Conservation (phyloP, 2,329 filamentous ascomycete genomes). For the Pleochaeta shiraiana region DNA sequence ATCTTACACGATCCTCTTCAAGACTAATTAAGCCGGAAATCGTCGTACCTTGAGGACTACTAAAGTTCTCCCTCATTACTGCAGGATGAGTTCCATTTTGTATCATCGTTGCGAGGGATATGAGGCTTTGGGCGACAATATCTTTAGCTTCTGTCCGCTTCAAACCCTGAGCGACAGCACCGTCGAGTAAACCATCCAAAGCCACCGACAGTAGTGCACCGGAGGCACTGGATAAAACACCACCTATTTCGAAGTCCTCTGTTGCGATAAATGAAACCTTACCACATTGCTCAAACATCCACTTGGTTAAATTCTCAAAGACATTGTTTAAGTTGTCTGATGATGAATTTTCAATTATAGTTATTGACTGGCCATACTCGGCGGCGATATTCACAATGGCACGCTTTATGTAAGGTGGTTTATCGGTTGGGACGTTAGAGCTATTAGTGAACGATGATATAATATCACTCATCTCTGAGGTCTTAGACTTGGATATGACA, state of each 20-base stretch:
- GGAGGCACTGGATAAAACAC: conserved; percentile 51
- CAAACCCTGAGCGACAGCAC: conserved; percentile 57
- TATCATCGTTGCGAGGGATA: conserved; percentile 28
- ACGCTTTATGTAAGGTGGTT: conserved; percentile 34
- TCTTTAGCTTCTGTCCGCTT: conserved; percentile 48
- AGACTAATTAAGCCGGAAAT: conserved; percentile 52
- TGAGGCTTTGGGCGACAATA: conserved; percentile 61
- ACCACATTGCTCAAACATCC: conserved; percentile 58
- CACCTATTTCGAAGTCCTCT: conserved; percentile 47
- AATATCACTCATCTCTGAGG: neutral
- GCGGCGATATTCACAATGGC: conserved; percentile 75
- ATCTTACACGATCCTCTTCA: conserved; percentile 50
- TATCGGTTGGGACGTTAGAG: neutral
- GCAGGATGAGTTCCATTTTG: conserved; percentile 43
- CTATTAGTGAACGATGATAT: neutral
- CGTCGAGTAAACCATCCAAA: conserved; percentile 55
- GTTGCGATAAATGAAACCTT: conserved; percentile 45
- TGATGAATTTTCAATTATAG: conserved; percentile 32
- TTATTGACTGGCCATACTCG: conserved; percentile 62
- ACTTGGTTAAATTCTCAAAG: conserved; percentile 40
- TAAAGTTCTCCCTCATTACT: conserved; percentile 50
- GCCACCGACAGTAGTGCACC: conserved; percentile 57
- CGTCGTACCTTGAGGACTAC: conserved; percentile 56
- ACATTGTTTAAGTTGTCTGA: neutral
- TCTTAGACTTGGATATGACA: conserved; percentile 30